Evolutionary conservation across 2,329 filamentous ascomycete genomes (phyloP).

Genomic region (Phyllosticta citrichinensis): DNA sequence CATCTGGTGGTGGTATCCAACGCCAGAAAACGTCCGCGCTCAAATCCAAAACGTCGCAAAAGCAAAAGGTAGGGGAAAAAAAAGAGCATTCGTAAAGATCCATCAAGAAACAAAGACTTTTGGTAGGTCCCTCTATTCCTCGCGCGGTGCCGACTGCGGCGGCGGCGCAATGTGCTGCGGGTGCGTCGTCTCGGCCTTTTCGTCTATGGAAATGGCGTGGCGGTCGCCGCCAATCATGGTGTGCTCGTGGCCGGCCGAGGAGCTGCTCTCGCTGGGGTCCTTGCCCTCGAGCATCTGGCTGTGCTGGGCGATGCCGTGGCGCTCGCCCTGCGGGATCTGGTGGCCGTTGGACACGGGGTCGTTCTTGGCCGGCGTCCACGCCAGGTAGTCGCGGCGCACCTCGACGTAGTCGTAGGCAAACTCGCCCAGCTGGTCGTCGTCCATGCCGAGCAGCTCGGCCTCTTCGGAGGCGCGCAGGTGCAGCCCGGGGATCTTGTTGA

Average conservation of each 20-base stretch:
- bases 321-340: conserved; percentile 52
- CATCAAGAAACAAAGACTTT: background rate
- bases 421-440: conserved; percentile 82
- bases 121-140: background rate
- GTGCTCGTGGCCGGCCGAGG: conserved; percentile 31
- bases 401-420: conserved; percentile 88
- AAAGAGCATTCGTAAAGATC: background rate
- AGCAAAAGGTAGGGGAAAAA: background rate
- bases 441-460: conserved; percentile 78
- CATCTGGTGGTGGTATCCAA: conserved; percentile 23
- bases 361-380: conserved; percentile 68
- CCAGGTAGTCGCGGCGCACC: conserved; percentile 77
- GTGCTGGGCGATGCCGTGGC: conserved; percentile 63
- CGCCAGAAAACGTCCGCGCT: conserved; percentile 12
- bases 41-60: background rate
- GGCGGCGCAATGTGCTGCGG: background rate
- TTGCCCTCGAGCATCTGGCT: conserved; percentile 53
- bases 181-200: conserved; percentile 16
- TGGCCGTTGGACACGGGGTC: conserved; percentile 52
- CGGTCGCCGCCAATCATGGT: conserved; percentile 43
- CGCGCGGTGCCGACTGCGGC: background rate
- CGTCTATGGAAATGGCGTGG: conserved; percentile 41
- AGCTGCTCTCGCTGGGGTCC: conserved; percentile 35
- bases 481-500: conserved; percentile 67
- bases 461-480: conserved; percentile 72